Base-by-base conservation (phyloP, 2,329 filamentous ascomycete species). In the Hymenoscyphus fructigenus region DNA sequence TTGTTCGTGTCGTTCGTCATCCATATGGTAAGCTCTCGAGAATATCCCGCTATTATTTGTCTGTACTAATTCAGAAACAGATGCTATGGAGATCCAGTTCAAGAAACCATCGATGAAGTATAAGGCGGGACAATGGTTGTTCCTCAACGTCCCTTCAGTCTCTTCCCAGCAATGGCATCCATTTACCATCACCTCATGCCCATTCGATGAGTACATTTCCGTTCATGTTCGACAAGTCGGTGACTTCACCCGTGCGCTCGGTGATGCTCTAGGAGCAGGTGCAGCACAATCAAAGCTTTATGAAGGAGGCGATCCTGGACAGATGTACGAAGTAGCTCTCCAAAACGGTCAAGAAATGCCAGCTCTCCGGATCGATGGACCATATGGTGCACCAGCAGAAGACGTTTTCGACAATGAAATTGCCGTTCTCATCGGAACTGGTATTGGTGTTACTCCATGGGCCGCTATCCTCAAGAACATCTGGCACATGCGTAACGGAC, bases 111-210 rank as follows among this genome's bases (percentile, higher is more conserved):
- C 91, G 65, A 96, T 99, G 90, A 92, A 88, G 75, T 99, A 99
- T 87, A 98, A 97, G 85, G 91, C 95, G 15, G 95, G 95, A 36
- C 95, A 99, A 80, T 99, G 94, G 93, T 87, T 98, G 44, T 98
- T 98, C 83, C 84, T 99, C 66, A 94, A 98, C 77, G 89, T 96
- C 28, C 95, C 95, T 0, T 89, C 91, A 6, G 87, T 99, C 62
- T 97, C 92, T 69, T 86, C 84, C 72, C 89, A 92, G 75, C 93
- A 99, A 81, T 99, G 95, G 95, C 95, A 99, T 79, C 95, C 95
- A 0, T 99, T 98, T 77, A 99, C 95, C 75, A 98, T 99, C 78
- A 99, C 95, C 2, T 98, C 95, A 10, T 99, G 95, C 79, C 95
- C 95, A 5, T 95, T 92, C 75, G 95, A 99, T 73, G 91, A 92